Conservation (phyloP, 768 basidiomycete genomes). For the Crepidotus variabilis region DNA sequence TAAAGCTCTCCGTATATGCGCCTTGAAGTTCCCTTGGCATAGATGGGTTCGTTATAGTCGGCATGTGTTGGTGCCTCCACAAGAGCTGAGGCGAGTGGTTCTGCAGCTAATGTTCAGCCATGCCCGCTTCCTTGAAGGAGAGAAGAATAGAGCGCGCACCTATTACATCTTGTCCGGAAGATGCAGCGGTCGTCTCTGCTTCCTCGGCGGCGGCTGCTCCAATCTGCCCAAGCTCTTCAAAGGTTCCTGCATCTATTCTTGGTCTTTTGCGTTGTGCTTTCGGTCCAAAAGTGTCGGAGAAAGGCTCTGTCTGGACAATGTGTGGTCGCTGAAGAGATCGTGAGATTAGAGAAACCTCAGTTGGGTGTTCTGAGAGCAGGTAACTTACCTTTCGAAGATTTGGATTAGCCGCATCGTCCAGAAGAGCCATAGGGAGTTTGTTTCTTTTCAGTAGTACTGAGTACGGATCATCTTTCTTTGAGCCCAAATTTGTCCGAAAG, state of each 20-base stretch:
- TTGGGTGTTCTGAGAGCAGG: slow-evolving; percentile 19
- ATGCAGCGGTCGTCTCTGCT: slow-evolving; percentile 40
- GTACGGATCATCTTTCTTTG: slow-evolving; percentile 91
- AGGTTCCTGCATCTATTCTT: slow-evolving; percentile 80
- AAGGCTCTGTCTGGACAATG: slow-evolving; percentile 95
- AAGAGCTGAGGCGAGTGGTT: slow-evolving; percentile 45
- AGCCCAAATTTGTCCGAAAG: slow-evolving; percentile 84
- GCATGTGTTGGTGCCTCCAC: slow-evolving; percentile 63
- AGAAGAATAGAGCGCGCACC: slow-evolving; percentile 28
- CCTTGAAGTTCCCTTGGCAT: slow-evolving; percentile 90
- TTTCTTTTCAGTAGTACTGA: slow-evolving; percentile 91
- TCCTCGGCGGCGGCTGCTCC: slow-evolving; percentile 54
- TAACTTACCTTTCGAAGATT: slow-evolving; percentile 82
- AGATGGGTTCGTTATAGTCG: slow-evolving; percentile 85
- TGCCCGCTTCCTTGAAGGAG: neutral
- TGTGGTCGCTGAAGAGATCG: slow-evolving; percentile 63
- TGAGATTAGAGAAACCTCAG: slow-evolving; percentile 1
- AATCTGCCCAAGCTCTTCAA: slow-evolving; percentile 82
- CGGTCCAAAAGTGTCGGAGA: slow-evolving; percentile 90
- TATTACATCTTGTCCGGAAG: slow-evolving; percentile 36
- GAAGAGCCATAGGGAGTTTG: slow-evolving; percentile 94
- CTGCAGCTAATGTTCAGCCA: slow-evolving; percentile 20
- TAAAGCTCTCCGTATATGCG: slow-evolving; percentile 98
- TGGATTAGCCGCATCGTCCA: slow-evolving; percentile 87
- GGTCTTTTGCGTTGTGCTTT: slow-evolving; percentile 94